A percentile compares a stretch with the other conserved stretches of the same genome.
phyloP scores from a whole-genome alignment of 1,139 yeast species.

The Taphrina populina region DNA sequence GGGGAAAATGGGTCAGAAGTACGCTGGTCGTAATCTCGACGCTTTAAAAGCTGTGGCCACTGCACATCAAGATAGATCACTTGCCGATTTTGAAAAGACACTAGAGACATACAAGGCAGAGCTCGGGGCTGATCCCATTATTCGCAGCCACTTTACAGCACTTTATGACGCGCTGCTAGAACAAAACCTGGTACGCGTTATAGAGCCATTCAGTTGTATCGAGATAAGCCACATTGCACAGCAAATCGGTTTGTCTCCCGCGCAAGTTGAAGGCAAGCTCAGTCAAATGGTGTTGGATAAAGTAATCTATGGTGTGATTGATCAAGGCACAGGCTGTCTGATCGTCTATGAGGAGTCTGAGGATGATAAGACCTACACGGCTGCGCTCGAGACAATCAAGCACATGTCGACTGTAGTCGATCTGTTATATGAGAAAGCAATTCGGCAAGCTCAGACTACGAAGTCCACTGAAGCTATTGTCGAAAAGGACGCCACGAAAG shows the following conservation, averaged over 20 bases:
- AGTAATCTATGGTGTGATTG: constrained; percentile 90
- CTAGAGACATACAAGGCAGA: constrained; percentile 69
- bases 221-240: constrained; percentile 86
- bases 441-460: constrained; percentile 9
- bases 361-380: constrained; percentile 76
- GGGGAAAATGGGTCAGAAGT: constrained; percentile 78
- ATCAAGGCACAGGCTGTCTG: constrained; percentile 98
- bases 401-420: constrained; percentile 88
- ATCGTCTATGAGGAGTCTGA: constrained; percentile 86
- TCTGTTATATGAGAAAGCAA: constrained; percentile 79
- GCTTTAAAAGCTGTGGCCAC: constrained; percentile 93
- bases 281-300: constrained; percentile 96
- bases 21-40: constrained; percentile 70
- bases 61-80: constrained; percentile 85
- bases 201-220: constrained; percentile 93
- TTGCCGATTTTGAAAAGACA: constrained; percentile 84
- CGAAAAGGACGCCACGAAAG: constrained; percentile 7
- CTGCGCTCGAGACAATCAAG: constrained; percentile 81
- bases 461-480: not conserved
- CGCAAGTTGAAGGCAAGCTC: constrained; percentile 88
- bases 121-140: constrained; percentile 80
- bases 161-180: constrained; percentile 89
- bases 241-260: constrained; percentile 80
- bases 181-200: constrained; percentile 88
- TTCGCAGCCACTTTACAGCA: constrained; percentile 87